Evolutionary conservation across 345 rosid genomes (phyloP).

Genomic region (Citrus glauca): DNA sequence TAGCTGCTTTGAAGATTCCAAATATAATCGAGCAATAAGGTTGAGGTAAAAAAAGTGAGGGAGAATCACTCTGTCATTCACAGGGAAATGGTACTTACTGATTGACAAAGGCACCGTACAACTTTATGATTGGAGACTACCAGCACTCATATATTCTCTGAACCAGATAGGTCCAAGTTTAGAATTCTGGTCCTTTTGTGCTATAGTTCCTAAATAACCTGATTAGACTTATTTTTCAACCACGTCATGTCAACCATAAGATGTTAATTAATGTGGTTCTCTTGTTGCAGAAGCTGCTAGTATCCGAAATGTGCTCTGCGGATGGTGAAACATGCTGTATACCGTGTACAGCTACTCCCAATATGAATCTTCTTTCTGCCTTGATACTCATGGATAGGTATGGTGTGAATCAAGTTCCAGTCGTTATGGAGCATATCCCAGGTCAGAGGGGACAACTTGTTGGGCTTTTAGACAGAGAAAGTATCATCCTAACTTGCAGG

Average conservation of each 20-base stretch:
- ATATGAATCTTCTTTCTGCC: slow-evolving; percentile 70
- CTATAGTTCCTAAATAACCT: not conserved
- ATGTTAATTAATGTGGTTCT: not conserved
- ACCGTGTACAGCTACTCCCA: slow-evolving; percentile 67
- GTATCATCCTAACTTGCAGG: slow-evolving; percentile 73
- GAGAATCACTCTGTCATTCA: not conserved
- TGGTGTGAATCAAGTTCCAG: slow-evolving; percentile 60
- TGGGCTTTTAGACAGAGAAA: slow-evolving; percentile 80
- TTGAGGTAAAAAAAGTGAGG: not conserved
- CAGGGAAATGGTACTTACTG: not conserved
- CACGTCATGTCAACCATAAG: not conserved
- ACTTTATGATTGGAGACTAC: not conserved
- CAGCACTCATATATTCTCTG: not conserved
- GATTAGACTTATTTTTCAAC: not conserved
- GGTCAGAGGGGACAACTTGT: slow-evolving; percentile 46
- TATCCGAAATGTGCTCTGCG: slow-evolving; percentile 55
- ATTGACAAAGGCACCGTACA: not conserved
- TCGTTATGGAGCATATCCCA: slow-evolving; percentile 49
- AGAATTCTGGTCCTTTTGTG: not conserved
- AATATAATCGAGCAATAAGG: not conserved
- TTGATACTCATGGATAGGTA: slow-evolving; percentile 50
- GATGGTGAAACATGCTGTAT: slow-evolving; percentile 47
- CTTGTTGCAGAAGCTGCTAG: slow-evolving; percentile 50
- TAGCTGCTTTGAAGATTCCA: not conserved
- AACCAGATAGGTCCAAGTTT: not conserved